Conservation (phyloP, 1,139 yeast genomes). For the Taphrina communis region DNA sequence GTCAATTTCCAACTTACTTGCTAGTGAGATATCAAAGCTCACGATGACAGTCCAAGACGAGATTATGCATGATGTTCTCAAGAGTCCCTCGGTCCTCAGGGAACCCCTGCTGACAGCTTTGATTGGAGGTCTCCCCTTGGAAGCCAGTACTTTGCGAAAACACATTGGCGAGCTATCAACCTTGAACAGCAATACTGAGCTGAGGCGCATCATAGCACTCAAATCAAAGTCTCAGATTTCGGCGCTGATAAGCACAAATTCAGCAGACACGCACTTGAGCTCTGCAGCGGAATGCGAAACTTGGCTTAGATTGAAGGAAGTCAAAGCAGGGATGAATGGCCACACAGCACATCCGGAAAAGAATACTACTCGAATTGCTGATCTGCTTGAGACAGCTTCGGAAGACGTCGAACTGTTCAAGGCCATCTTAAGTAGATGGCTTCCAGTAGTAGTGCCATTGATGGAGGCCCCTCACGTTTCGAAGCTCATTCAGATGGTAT, state of each 20-base stretch:
- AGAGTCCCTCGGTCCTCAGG: neutral
- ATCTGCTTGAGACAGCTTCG: neutral
- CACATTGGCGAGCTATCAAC: neutral
- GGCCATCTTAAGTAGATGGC: slow-evolving; percentile 3
- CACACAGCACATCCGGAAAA: too few relatives aligned
- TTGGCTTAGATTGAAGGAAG: slow-evolving; percentile 1
- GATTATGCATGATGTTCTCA: neutral
- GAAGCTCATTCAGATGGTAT: neutral
- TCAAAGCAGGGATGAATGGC: neutral
- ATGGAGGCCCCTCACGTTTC: neutral
- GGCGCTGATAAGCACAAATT: neutral
- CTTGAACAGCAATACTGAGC: neutral
- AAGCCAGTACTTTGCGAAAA: neutral
- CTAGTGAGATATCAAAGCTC: neutral
- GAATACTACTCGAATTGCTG: neutral
- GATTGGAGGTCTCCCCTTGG: neutral
- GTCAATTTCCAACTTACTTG: neutral
- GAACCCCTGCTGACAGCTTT: neutral
- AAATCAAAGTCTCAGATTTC: neutral
- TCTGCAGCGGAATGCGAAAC: neutral
- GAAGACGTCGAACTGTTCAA: neutral
- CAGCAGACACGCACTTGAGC: neutral
- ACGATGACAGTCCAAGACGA: slow-evolving; percentile 1
- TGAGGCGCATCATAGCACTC: slow-evolving; percentile 3
- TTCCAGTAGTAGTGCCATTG: neutral